phyloP scores from a whole-genome alignment of 2,329 filamentous ascomycete genomes.

The Fusarium tanahbumbuense region DNA sequence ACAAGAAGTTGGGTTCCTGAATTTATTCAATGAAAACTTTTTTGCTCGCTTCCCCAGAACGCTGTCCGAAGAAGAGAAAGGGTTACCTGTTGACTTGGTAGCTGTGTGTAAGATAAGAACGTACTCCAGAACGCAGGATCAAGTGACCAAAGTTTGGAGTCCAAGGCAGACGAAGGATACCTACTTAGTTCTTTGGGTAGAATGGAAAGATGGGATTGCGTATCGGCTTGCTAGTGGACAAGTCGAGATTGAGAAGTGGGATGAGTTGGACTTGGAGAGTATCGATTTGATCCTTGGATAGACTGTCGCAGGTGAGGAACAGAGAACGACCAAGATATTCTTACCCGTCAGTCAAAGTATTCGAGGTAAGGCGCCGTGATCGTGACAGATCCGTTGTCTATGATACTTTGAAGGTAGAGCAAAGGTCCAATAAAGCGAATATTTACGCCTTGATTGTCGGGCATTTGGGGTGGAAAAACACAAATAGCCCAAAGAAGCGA shows the following conservation, averaged over 20 bases:
- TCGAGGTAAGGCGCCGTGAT: neutral
- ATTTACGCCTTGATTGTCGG: too few species aligned
- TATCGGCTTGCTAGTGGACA: conserved; percentile 6
- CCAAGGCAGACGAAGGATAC: neutral
- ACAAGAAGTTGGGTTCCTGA: neutral
- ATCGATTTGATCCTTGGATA: neutral
- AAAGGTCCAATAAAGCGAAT: neutral
- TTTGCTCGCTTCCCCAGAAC: neutral
- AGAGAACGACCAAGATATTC: neutral
- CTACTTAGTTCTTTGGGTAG: conserved; percentile 19
- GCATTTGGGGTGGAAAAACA: too few species aligned
- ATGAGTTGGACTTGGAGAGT: neutral
- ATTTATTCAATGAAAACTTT: neutral
- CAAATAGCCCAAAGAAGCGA: neutral
- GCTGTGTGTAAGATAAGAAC: neutral
- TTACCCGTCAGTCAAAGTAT: neutral
- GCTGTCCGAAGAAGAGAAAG: accelerated
- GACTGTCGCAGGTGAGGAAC: neutral
- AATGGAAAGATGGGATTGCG: conserved; percentile 9
- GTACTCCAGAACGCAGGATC: neutral
- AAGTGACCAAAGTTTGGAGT: neutral
- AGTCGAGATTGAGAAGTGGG: neutral
- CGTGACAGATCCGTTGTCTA: neutral
- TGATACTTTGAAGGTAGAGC: neutral
- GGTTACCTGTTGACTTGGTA: neutral